A percentile compares a stretch with the other conserved stretches of the same genome.
phyloP scores from a whole-genome alignment of 257 asterid species.

The Gentiana macrophylla region DNA sequence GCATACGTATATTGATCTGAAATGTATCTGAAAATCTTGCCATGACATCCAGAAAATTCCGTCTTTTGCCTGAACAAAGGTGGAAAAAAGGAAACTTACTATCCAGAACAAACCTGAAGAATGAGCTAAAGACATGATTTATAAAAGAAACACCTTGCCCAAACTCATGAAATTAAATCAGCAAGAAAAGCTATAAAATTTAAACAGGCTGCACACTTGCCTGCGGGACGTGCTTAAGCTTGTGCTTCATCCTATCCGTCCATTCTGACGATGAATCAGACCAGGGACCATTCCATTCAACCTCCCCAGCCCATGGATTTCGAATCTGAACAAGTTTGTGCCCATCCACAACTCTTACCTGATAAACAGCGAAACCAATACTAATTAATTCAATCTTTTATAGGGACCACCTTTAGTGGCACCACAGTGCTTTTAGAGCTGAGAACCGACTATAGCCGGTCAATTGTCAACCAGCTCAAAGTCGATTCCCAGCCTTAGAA shows the following conservation, averaged over 20 bases:
- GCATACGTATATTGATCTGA: conserved; percentile 92
- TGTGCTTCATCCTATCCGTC: conserved; percentile 98
- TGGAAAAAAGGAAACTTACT: background rate
- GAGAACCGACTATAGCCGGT: too few relatives aligned
- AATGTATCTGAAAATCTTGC: conserved; percentile 99
- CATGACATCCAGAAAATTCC: conserved; percentile 99
- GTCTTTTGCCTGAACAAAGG: conserved; percentile 60
- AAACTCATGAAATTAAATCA: background rate
- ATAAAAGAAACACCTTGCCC: too few relatives aligned
- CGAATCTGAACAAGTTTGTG: conserved; percentile 96
- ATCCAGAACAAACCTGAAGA: too few relatives aligned
- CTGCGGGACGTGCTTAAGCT: conserved; percentile 90
- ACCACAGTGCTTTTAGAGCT: too few relatives aligned
- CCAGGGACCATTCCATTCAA: conserved; percentile 99
- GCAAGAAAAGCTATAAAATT: background rate
- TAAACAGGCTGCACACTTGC: conserved; percentile 23
- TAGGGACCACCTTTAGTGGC: too few relatives aligned
- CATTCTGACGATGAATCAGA: conserved; percentile 95
- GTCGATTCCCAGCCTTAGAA: too few relatives aligned
- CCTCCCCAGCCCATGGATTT: conserved; percentile 99
- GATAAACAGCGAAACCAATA: conserved; percentile 5
- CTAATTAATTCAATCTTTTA: conserved; percentile 1
- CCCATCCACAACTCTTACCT: conserved; percentile 86
- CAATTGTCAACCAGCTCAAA: too few relatives aligned
- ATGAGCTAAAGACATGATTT: too few relatives aligned